phyloP scores from a whole-genome alignment of 2,329 filamentous ascomycete species.

The Aspergillus cejpii region DNA sequence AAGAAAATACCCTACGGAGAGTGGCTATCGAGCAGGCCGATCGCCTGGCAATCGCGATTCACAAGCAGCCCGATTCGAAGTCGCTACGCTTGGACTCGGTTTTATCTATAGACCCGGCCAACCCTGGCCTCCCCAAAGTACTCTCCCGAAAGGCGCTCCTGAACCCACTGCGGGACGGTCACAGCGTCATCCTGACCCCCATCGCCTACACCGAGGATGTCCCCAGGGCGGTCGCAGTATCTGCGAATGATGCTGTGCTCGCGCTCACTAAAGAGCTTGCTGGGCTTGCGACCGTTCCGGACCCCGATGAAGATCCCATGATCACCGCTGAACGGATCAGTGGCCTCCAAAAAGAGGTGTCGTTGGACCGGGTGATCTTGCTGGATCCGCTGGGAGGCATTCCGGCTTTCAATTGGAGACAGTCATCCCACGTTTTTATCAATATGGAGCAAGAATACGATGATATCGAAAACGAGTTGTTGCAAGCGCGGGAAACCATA shows the following conservation, averaged over 20 bases:
- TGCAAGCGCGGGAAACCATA: constrained; percentile 22
- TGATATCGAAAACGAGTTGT: constrained; percentile 58
- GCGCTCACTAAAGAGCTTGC: constrained; percentile 71
- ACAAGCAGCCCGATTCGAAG: constrained; percentile 60
- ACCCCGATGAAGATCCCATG: constrained; percentile 41
- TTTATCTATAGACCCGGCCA: constrained; percentile 36
- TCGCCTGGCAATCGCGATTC: constrained; percentile 68
- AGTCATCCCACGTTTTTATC: constrained; percentile 72
- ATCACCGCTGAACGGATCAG: constrained; percentile 36
- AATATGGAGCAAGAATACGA: constrained; percentile 88
- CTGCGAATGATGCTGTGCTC: constrained; percentile 61
- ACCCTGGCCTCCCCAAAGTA: constrained; percentile 31
- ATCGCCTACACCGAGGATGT: constrained; percentile 53
- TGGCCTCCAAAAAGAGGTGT: constrained; percentile 48
- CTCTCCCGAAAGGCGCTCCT: constrained; percentile 51
- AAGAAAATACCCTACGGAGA: constrained; percentile 36
- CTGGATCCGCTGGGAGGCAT: constrained; percentile 82
- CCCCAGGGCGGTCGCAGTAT: constrained; percentile 44
- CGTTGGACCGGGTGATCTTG: constrained; percentile 78
- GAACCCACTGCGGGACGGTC: constrained; percentile 58
- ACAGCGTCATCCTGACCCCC: constrained; percentile 63
- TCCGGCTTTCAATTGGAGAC: constrained; percentile 56
- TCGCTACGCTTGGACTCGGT: constrained; percentile 61
- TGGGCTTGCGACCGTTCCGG: constrained; percentile 51
- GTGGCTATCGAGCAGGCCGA: constrained; percentile 58